These are phyloP conservation scores for Xylaria hypoxylon DNA, from an alignment of 2,329 filamentous ascomycete genomes.

Conservation along the genomic window DNA sequence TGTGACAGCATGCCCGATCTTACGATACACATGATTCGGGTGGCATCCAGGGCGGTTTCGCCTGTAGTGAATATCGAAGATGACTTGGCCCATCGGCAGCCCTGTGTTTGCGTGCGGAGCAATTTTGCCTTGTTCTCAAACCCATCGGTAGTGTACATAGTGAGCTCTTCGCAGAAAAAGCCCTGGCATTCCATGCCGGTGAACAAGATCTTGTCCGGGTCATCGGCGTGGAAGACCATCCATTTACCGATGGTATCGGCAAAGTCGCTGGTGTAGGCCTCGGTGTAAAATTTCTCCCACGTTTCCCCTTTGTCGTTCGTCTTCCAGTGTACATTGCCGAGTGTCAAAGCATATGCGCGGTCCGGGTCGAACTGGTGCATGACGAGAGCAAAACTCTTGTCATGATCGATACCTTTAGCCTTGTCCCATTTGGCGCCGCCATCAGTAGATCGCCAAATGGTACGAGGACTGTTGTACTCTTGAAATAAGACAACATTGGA, in stretches of 20 bases:
- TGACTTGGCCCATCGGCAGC: conserved; percentile 89
- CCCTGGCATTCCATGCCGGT: conserved; percentile 77
- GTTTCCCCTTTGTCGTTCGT: conserved; percentile 85
- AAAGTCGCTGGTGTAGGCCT: conserved; percentile 66
- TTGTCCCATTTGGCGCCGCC: conserved; percentile 82
- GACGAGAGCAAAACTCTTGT: conserved; percentile 70
- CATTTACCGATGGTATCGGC: conserved; percentile 57
- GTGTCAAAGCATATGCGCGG: conserved; percentile 83
- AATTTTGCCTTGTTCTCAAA: conserved; percentile 76
- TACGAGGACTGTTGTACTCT: conserved; percentile 68
- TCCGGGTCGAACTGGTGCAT: conserved; percentile 83
- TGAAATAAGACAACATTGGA: conserved; percentile 84
- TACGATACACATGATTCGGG: conserved; percentile 84
- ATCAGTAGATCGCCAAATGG: conserved; percentile 82
- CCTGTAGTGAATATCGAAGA: conserved; percentile 79
- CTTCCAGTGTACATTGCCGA: conserved; percentile 78
- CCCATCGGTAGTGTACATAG: conserved; percentile 84
- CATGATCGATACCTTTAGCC: conserved; percentile 73
- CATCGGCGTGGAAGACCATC: conserved; percentile 83
- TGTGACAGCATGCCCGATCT: conserved; percentile 77
- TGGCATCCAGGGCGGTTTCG: conserved; percentile 71
- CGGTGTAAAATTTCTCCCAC: conserved; percentile 80
- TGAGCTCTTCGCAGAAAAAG: conserved; percentile 71
- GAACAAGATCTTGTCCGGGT: conserved; percentile 88
- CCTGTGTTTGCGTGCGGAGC: conserved; percentile 75